A percentile compares a stretch with the other conserved stretches of the same genome.
Evolutionary conservation across 257 asterid genomes (phyloP).

Genomic region (Solanum tacnaense): DNA sequence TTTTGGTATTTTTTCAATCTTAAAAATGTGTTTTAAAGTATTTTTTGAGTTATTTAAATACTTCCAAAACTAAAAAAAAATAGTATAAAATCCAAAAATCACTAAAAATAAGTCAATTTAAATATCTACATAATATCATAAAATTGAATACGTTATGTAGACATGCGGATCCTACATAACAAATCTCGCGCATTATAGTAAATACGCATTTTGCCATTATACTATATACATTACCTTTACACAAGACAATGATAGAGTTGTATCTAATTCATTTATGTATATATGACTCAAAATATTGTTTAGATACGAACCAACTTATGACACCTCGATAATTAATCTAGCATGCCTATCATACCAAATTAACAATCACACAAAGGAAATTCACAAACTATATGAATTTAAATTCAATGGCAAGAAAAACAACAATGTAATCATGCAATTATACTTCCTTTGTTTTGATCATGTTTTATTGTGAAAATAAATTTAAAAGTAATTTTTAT

Average conservation of each 20-base stretch:
- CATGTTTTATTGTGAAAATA: not conserved
- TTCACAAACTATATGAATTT: not conserved
- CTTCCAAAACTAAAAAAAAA: too few relatives aligned
- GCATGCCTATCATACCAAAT: not conserved
- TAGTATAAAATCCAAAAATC: too few relatives aligned
- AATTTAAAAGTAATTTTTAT: too few relatives aligned
- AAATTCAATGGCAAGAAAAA: not conserved
- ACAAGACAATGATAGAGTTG: not conserved
- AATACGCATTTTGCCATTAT: not conserved
- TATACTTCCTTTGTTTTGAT: not conserved
- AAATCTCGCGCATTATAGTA: not conserved
- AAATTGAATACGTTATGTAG: not conserved
- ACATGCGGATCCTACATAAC: accelerated
- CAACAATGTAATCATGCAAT: not conserved
- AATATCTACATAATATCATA: too few relatives aligned
- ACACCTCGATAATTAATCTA: not conserved
- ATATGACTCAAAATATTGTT: not conserved
- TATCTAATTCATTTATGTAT: not conserved
- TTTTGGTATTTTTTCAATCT: too few relatives aligned
- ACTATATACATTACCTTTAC: not conserved
- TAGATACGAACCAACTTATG: not conserved
- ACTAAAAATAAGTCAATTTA: not conserved
- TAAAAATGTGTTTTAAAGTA: too few relatives aligned
- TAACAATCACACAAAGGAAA: not conserved
- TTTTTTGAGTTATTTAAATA: too few relatives aligned